Percentiles rank a stretch among this genome's conserved stretches.
Evolutionary conservation across 164 flowering plant species (phyloP).

Genomic region (Chimonanthus praecox): DNA sequence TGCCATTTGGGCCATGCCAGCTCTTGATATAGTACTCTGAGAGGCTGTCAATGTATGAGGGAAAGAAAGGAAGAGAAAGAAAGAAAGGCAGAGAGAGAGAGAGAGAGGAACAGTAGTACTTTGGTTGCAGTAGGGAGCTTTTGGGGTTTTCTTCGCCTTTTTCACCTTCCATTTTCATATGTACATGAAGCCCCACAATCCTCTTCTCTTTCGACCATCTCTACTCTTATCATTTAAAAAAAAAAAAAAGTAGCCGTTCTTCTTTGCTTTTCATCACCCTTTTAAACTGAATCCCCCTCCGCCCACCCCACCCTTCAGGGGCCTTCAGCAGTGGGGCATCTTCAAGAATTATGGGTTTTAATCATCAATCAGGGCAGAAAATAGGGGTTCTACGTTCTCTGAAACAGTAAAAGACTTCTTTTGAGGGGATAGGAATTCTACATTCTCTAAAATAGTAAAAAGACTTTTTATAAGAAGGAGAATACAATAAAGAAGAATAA

Average conservation of each 20-base stretch:
- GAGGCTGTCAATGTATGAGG: background rate
- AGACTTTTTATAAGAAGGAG: too few relatives aligned
- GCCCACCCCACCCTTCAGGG: background rate
- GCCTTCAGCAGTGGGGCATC: too few relatives aligned
- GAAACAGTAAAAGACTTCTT: too few relatives aligned
- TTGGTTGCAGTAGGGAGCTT: background rate
- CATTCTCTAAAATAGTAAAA: too few relatives aligned
- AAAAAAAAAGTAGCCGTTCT: background rate
- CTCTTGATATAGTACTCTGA: slow-evolving; percentile 8
- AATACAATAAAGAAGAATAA: too few relatives aligned
- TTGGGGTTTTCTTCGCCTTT: background rate
- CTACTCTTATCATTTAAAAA: background rate
- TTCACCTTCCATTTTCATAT: background rate
- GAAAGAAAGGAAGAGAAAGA: background rate
- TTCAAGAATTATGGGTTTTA: too few relatives aligned
- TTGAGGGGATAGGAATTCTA: too few relatives aligned
- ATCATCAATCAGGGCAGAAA: too few relatives aligned
- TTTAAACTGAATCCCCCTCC: background rate
- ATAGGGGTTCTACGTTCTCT: too few relatives aligned
- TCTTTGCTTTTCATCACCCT: background rate
- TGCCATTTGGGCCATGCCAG: slow-evolving; percentile 53
- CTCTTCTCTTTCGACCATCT: background rate
- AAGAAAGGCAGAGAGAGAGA: background rate
- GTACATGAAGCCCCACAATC: background rate
- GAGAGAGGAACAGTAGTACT: background rate